These are phyloP conservation scores for Candida ovalis DNA, from an alignment of 805 yeast species.

Conservation along the genomic window DNA sequence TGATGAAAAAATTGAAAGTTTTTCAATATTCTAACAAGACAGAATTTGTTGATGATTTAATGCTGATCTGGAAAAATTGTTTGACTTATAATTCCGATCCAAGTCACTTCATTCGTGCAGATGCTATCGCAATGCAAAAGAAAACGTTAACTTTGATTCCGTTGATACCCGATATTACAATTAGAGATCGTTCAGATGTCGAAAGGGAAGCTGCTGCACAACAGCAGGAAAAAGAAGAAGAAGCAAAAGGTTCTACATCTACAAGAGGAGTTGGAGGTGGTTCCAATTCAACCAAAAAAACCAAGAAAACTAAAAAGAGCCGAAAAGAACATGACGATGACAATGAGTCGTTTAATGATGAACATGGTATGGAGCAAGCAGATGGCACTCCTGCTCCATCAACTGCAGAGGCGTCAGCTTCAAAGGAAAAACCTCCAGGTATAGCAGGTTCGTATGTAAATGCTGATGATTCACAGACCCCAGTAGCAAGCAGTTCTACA, in stretches of 20 bases:
- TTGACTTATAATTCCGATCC: conserved; percentile 93
- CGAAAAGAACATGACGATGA: conserved; percentile 30
- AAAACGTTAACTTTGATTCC: conserved; percentile 74
- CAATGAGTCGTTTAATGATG: conserved; percentile 5
- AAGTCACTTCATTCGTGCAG: conserved; percentile 81
- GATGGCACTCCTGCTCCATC: background rate
- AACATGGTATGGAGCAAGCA: conserved; percentile 2
- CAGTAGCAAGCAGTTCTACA: background rate
- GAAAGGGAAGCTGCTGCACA: conserved; percentile 58
- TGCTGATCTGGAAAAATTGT: conserved; percentile 95
- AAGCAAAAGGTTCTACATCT: conserved; percentile 23
- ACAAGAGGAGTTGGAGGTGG: conserved; percentile 32
- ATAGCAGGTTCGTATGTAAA: background rate
- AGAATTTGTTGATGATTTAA: conserved; percentile 91
- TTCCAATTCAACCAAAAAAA: conserved; percentile 17
- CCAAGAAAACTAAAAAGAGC: conserved; percentile 36
- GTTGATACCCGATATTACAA: conserved; percentile 81
- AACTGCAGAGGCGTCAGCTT: background rate
- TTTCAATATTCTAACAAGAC: conserved; percentile 80
- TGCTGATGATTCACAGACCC: conserved; percentile 1
- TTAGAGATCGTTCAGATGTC: conserved; percentile 68
- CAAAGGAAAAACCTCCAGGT: background rate
- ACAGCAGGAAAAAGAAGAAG: conserved; percentile 34
- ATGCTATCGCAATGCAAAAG: conserved; percentile 95
- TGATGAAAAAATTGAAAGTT: conserved; percentile 79